Percentiles rank a stretch among this genome's conserved stretches.
Conservation (phyloP, 495 filamentous ascomycete species). For the Apiosordaria backusii region DNA sequence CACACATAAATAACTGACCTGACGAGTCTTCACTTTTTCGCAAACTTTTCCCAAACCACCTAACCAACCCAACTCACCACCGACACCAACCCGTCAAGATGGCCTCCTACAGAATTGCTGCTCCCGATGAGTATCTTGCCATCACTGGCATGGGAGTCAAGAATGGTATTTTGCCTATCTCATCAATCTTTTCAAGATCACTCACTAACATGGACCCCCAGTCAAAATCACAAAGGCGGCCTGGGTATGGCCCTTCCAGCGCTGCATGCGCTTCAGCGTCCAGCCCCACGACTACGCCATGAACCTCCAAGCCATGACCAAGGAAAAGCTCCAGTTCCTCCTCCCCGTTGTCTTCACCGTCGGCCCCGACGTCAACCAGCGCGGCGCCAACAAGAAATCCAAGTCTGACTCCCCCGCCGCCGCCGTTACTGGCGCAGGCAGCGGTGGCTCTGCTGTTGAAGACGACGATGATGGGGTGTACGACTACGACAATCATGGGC, state of each 20-base stretch:
- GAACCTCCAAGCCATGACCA: conserved; percentile 76
- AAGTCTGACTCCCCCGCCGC: background rate
- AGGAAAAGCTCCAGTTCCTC: conserved; percentile 75
- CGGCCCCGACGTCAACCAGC: conserved; percentile 64
- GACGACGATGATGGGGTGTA: background rate
- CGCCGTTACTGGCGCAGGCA: conserved; percentile 9
- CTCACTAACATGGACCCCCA: conserved; percentile 7
- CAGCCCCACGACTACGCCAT: conserved; percentile 75
- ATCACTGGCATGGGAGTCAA: conserved; percentile 73
- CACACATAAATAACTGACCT: background rate
- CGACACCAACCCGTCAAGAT: conserved; percentile 26
- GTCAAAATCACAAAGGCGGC: conserved; percentile 72
- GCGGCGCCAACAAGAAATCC: conserved; percentile 38
- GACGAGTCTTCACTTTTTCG: background rate
- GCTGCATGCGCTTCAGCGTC: conserved; percentile 53
- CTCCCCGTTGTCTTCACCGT: conserved; percentile 83
- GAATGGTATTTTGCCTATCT: conserved; percentile 28
- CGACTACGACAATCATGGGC: conserved; percentile 12
- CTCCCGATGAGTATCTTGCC: conserved; percentile 66
- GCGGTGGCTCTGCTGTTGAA: conserved; percentile 21
- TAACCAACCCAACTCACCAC: background rate
- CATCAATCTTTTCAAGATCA: background rate
- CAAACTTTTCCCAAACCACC: background rate
- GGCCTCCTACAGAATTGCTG: conserved; percentile 45
- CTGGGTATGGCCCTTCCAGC: conserved; percentile 65